Evolutionary conservation across 257 asterid genomes (phyloP).

Genomic region (Cinchona pubescens): DNA sequence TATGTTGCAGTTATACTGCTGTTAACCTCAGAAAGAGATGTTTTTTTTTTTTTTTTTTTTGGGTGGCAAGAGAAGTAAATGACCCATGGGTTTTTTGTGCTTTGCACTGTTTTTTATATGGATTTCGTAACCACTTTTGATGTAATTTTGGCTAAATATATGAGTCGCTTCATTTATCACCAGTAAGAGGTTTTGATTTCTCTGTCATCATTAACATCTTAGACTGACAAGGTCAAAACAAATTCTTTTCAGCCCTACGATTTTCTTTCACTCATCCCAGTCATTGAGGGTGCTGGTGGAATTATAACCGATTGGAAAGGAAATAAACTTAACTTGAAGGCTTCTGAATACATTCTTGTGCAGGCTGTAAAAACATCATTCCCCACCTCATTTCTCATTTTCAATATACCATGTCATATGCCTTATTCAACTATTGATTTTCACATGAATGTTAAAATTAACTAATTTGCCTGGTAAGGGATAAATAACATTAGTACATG

Average conservation of each 20-base stretch:
- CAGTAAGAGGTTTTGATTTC: neutral
- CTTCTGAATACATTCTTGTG: conserved; percentile 61
- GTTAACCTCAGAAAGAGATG: too few species aligned
- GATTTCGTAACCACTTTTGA: neutral
- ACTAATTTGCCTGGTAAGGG: neutral
- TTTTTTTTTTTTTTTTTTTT: too few species aligned
- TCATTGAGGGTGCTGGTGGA: conserved; percentile 96
- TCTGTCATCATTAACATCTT: neutral
- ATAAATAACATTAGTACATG: neutral
- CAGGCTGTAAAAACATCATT: conserved; percentile 46
- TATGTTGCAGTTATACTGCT: too few species aligned
- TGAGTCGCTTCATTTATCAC: neutral
- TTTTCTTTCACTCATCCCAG: conserved; percentile 88
- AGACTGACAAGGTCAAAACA: neutral
- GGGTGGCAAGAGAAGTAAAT: too few species aligned
- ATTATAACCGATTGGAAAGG: conserved; percentile 88
- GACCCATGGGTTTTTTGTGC: too few species aligned
- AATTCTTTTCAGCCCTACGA: conserved; percentile 74
- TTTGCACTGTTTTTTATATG: too few species aligned
- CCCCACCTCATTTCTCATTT: neutral
- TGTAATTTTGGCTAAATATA: neutral
- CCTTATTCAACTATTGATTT: too few species aligned
- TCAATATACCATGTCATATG: too few species aligned
- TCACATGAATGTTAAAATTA: too few species aligned
- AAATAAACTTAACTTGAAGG: conserved; percentile 65